phyloP scores from a whole-genome alignment of 768 basidiomycete genomes.

The Trichaptum fuscoviolaceum region DNA sequence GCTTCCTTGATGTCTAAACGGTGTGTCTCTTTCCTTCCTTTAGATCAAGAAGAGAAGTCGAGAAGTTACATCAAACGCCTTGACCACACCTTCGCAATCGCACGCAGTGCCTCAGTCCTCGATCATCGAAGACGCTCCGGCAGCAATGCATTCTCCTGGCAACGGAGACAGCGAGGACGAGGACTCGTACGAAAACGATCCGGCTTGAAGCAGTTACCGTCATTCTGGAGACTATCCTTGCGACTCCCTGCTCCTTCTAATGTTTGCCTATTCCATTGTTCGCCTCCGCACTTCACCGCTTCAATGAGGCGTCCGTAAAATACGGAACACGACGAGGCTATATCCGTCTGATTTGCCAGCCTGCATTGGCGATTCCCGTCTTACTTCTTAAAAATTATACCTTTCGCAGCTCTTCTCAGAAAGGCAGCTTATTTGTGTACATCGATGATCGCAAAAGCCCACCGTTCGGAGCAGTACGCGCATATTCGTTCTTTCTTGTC shows the following conservation, averaged over 20 bases:
- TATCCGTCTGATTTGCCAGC: constrained; percentile 14
- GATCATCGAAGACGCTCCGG: constrained; percentile 3
- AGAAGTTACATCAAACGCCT: not conserved
- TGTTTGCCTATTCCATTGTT: constrained; percentile 9
- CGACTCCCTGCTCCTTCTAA: constrained; percentile 17
- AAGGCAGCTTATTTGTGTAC: not conserved
- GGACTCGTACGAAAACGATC: constrained; percentile 19
- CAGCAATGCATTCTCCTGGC: constrained; percentile 15
- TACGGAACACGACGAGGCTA: constrained; percentile 12
- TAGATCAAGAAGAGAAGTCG: constrained; percentile 4
- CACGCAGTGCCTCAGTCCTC: not conserved
- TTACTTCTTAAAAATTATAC: not conserved
- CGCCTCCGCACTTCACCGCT: constrained; percentile 8
- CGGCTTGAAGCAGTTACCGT: not conserved
- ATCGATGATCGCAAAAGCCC: constrained; percentile 1
- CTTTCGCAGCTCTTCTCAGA: constrained; percentile 1
- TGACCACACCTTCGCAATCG: constrained; percentile 3
- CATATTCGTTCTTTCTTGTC: not conserved
- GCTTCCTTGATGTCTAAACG: not conserved
- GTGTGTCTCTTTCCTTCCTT: not conserved
- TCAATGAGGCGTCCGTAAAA: constrained; percentile 19
- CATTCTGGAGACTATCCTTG: constrained; percentile 20
- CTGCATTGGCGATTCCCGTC: not conserved
- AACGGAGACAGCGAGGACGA: constrained; percentile 25
- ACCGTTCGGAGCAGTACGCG: not conserved